These are phyloP conservation scores for Rosa lucieae DNA, from an alignment of 306 rosid species.

Conservation along the genomic window DNA sequence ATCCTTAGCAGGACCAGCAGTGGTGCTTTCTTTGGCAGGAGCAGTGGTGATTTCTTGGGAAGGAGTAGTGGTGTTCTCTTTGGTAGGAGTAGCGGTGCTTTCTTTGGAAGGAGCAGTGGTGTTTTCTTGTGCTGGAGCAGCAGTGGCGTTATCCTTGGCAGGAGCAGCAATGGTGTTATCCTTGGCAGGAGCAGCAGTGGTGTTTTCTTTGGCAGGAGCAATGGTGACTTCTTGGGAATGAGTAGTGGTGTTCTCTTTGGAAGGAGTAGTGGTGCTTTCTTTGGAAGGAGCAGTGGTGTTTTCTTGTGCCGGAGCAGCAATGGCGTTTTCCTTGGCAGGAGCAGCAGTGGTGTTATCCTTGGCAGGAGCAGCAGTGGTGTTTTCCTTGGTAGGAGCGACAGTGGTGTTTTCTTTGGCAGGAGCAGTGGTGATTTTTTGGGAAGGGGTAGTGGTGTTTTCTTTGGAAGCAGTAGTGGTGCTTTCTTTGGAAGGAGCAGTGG, in stretches of 20 bases:
- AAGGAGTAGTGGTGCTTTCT: not conserved
- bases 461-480: not conserved
- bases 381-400: not conserved
- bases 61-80: not conserved
- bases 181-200: constrained; percentile 6
- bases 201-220: not conserved
- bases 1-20: not conserved
- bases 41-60: not conserved
- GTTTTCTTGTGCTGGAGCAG: not conserved
- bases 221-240: not conserved
- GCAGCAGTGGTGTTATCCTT: not conserved
- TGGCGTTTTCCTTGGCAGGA: not conserved
- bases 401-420: not conserved
- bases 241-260: not conserved
- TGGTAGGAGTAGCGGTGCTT: not conserved
- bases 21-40: not conserved
- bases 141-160: too few species aligned
- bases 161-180: too few species aligned
- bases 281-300: too few species aligned
- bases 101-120: not conserved
- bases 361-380: not conserved
- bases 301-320: not conserved
- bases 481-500: not conserved
- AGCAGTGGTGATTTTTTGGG: not conserved
- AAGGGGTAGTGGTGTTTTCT: not conserved